These are phyloP conservation scores for Acorus calamus DNA, from an alignment of 106 monocot species.

Conservation along the genomic window DNA sequence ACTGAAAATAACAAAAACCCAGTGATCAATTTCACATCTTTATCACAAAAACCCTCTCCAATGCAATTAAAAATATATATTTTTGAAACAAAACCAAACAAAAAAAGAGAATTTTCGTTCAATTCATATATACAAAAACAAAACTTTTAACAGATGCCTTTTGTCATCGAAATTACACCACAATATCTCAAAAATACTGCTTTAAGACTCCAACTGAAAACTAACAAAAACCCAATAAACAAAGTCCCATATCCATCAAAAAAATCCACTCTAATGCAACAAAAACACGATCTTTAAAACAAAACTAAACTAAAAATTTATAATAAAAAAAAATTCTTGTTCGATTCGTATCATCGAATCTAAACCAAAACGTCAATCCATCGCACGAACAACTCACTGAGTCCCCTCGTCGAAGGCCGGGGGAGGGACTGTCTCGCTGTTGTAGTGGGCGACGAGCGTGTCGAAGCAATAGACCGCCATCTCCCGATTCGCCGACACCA, in stretches of 20 bases:
- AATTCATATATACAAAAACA: background rate
- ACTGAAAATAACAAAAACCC: too few relatives aligned
- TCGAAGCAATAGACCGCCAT: conserved; percentile 99
- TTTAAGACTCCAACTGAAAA: background rate
- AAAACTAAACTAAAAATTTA: too few relatives aligned
- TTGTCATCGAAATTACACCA: background rate
- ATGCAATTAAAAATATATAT: too few relatives aligned
- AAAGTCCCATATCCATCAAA: too few relatives aligned
- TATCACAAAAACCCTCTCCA: too few relatives aligned
- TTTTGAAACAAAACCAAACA: background rate
- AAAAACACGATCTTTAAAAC: too few relatives aligned
- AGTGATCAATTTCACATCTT: too few relatives aligned
- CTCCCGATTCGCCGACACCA: conserved; percentile 85
- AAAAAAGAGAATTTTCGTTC: background rate
- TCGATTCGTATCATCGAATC: too few relatives aligned
- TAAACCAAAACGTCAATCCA: too few relatives aligned
- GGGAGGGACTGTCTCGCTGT: conserved; percentile 57
- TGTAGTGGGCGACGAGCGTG: conserved; percentile 86
- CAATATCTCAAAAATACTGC: background rate
- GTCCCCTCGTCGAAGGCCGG: conserved; percentile 78
- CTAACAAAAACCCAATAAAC: background rate
- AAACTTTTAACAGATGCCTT: background rate
- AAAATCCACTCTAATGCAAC: too few relatives aligned
- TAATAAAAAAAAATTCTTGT: too few relatives aligned
- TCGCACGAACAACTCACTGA: conserved; percentile 30